phyloP scores from a whole-genome alignment of 108 stramenopile genomes.

The Pseudonitzschia multiseries region DNA sequence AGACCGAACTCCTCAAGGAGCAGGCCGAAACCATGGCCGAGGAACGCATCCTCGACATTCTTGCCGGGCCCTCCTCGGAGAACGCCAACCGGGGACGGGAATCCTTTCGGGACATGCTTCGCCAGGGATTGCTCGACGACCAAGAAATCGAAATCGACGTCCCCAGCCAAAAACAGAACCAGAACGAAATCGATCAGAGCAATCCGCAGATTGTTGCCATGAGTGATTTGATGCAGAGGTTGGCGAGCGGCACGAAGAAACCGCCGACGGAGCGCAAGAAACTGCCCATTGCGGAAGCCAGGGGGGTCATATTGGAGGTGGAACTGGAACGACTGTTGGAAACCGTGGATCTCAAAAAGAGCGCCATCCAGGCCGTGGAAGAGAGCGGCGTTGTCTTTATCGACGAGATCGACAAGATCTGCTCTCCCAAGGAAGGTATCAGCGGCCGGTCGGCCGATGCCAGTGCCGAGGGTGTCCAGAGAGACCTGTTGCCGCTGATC shows the following conservation, averaged over 20 bases:
- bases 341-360: constrained; percentile 87
- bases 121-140: constrained; percentile 89
- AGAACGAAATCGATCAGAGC: constrained; percentile 32
- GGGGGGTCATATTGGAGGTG: constrained; percentile 87
- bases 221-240: constrained; percentile 62
- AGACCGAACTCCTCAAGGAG: constrained; percentile 72
- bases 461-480: constrained; percentile 97
- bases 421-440: constrained; percentile 75
- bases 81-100: constrained; percentile 46
- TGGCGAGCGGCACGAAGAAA: constrained; percentile 54
- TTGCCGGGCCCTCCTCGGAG: constrained; percentile 72
- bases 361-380: constrained; percentile 94
- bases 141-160: constrained; percentile 90
- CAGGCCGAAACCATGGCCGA: constrained; percentile 83
- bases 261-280: constrained; percentile 77
- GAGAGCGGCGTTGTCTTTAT: constrained; percentile 99
- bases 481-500: constrained; percentile 96
- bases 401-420: constrained; percentile 99
- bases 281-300: constrained; percentile 87
- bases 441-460: constrained; percentile 91
- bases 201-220: constrained; percentile 74
- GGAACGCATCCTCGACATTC: constrained; percentile 87
- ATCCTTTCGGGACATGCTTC: constrained; percentile 86
- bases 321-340: constrained; percentile 94
- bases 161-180: constrained; percentile 50